Percentiles rank a stretch among this genome's conserved stretches.
Conservation (phyloP, 495 filamentous ascomycete species). For the Xylaria venustula region DNA sequence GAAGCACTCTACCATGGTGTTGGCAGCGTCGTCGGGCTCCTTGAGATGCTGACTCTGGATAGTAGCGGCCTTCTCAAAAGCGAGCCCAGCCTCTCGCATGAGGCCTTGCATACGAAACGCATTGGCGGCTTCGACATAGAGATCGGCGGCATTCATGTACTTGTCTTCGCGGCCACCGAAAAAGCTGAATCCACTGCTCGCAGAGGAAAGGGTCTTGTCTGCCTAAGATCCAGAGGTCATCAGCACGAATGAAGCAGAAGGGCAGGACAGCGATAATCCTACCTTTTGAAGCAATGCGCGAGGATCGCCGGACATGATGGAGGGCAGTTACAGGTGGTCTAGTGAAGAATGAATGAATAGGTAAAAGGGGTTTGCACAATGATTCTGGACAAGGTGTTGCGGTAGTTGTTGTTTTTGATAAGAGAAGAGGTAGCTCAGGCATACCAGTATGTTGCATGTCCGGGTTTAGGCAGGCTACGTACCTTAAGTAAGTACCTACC, state of each 20-base stretch:
- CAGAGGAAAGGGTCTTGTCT: conserved; percentile 69
- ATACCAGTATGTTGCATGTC: not conserved
- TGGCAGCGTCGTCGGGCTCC: conserved; percentile 86
- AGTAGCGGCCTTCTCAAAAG: conserved; percentile 74
- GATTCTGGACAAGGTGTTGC: not conserved
- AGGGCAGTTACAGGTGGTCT: conserved; percentile 5
- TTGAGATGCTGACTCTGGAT: conserved; percentile 75
- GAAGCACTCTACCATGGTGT: conserved; percentile 61
- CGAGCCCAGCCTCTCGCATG: conserved; percentile 75
- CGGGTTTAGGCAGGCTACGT: not conserved
- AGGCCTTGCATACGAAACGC: conserved; percentile 72
- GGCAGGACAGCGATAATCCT: conserved; percentile 22
- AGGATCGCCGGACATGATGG: conserved; percentile 47
- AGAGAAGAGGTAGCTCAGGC: not conserved
- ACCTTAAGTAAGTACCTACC: not conserved
- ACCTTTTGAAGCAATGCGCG: conserved; percentile 48
- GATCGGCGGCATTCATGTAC: conserved; percentile 76
- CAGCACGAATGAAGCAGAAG: conserved; percentile 29
- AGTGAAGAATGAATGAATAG: not conserved
- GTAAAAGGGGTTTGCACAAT: conserved; percentile 2
- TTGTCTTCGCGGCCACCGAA: conserved; percentile 82
- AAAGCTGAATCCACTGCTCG: conserved; percentile 67
- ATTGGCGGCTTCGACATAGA: conserved; percentile 80
- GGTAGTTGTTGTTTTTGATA: conserved; percentile 2
- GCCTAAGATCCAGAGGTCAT: conserved; percentile 55